Evolutionary conservation across 805 yeast species (phyloP).

Genomic region (Wickerhamiella slavikovae): DNA sequence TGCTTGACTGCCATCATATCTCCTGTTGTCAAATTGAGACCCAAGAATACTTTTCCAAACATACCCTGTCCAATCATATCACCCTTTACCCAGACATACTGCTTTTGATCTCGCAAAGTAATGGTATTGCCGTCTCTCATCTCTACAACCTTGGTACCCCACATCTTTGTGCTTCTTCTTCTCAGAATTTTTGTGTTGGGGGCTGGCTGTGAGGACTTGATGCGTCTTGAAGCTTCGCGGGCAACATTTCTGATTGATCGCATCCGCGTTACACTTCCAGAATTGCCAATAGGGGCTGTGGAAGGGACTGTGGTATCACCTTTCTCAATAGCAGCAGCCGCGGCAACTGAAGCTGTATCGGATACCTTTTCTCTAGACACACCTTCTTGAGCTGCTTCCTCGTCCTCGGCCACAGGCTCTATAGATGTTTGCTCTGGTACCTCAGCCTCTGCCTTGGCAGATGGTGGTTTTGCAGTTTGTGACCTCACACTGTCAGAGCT

Average conservation of each 20-base stretch:
- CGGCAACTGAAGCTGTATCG: too few species aligned
- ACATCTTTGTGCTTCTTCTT: conserved; percentile 77
- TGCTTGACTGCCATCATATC: conserved; percentile 98
- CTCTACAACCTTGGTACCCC: conserved; percentile 92
- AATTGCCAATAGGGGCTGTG: neutral
- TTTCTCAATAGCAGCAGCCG: too few species aligned
- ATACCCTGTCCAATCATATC: conserved; percentile 92
- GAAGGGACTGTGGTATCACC: neutral
- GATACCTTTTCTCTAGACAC: too few species aligned
- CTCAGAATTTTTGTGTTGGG: conserved; percentile 23
- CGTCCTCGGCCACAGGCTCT: too few species aligned
- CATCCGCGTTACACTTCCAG: conserved; percentile 33
- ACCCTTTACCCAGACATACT: conserved; percentile 96
- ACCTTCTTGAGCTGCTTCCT: too few species aligned
- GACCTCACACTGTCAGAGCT: neutral
- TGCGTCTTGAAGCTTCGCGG: conserved; percentile 51
- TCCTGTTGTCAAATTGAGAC: conserved; percentile 86
- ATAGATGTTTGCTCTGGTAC: too few species aligned
- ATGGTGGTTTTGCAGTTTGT: neutral
- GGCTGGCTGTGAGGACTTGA: conserved; percentile 17
- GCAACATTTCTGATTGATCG: conserved; percentile 89
- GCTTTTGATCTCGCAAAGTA: conserved; percentile 41
- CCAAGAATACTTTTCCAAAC: conserved; percentile 82
- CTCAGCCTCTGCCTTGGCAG: neutral
- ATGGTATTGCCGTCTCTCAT: conserved; percentile 43